phyloP scores from a whole-genome alignment of 495 filamentous ascomycete genomes.

The Thozetella sp. region DNA sequence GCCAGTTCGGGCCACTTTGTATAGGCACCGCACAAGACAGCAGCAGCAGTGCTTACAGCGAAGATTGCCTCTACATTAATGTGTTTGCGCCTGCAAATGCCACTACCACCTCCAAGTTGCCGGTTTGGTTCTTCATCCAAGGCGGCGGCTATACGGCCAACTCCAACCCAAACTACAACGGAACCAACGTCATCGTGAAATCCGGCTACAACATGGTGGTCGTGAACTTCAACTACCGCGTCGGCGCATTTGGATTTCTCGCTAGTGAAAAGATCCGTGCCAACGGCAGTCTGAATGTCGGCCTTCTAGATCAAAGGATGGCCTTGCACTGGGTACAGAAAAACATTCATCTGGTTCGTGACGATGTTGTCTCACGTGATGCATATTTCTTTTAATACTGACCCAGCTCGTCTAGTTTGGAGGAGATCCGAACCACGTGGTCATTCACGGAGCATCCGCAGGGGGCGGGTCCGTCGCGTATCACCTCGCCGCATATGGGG shows the following conservation, averaged over 20 bases:
- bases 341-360: constrained; percentile 55
- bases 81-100: constrained; percentile 62
- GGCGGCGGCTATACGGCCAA: constrained; percentile 64
- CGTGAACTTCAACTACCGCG: constrained; percentile 70
- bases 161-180: constrained; percentile 64
- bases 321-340: constrained; percentile 58
- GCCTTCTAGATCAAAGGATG: constrained; percentile 65
- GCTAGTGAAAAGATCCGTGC: constrained; percentile 47
- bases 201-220: constrained; percentile 59
- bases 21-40: constrained; percentile 39
- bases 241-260: constrained; percentile 69
- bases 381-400: constrained; percentile 5
- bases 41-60: constrained; percentile 17
- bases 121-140: constrained; percentile 70
- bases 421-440: constrained; percentile 65
- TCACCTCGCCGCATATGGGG: constrained; percentile 59
- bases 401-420: constrained; percentile 51
- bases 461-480: constrained; percentile 63
- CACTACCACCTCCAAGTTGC: constrained; percentile 42
- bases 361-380: no score
- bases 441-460: constrained; percentile 66
- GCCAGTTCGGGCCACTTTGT: constrained; percentile 44
- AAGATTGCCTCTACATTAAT: constrained; percentile 72
- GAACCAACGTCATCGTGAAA: constrained; percentile 53
- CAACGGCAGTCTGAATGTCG: constrained; percentile 59